Percentiles rank a stretch among this genome's conserved stretches.
Evolutionary conservation across 805 yeast genomes (phyloP).

Genomic region (Grigorovia yakushimaensis): DNA sequence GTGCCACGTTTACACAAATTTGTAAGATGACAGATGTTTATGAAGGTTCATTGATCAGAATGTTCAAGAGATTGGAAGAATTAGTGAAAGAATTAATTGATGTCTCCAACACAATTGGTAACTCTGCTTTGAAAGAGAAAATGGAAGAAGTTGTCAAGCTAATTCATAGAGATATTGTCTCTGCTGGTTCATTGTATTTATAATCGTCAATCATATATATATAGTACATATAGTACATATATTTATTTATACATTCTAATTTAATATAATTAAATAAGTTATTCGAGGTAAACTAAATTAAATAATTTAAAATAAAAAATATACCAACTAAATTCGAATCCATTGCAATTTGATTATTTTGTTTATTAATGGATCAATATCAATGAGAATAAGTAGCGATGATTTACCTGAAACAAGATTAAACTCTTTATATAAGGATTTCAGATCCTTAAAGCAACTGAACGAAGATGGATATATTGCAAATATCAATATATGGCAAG

Average conservation of each 20-base stretch:
- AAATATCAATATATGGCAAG: constrained; percentile 32
- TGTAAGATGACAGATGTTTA: constrained; percentile 98
- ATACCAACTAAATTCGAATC: no score
- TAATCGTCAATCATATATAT: constrained; percentile 6
- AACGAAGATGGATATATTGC: constrained; percentile 36
- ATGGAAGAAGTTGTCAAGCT: constrained; percentile 79
- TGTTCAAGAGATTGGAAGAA: constrained; percentile 91
- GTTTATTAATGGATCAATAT: neutral
- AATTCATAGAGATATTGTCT: constrained; percentile 91
- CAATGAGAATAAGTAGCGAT: neutral
- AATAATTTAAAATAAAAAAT: no score
- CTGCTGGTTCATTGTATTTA: constrained; percentile 87
- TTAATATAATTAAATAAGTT: neutral
- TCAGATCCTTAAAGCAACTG: constrained; percentile 27
- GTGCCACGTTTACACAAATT: constrained; percentile 91
- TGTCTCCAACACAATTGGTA: constrained; percentile 94
- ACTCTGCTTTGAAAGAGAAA: constrained; percentile 71
- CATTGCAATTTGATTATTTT: no score
- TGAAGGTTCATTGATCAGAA: constrained; percentile 91
- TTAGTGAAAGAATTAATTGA: constrained; percentile 78
- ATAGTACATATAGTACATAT: neutral
- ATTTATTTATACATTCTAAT: neutral
- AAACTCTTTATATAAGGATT: constrained; percentile 33
- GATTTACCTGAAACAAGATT: constrained; percentile 29
- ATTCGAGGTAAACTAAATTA: neutral